These are phyloP conservation scores for Hypoxylon fuscum DNA, from an alignment of 495 filamentous ascomycete genomes.

Conservation along the genomic window DNA sequence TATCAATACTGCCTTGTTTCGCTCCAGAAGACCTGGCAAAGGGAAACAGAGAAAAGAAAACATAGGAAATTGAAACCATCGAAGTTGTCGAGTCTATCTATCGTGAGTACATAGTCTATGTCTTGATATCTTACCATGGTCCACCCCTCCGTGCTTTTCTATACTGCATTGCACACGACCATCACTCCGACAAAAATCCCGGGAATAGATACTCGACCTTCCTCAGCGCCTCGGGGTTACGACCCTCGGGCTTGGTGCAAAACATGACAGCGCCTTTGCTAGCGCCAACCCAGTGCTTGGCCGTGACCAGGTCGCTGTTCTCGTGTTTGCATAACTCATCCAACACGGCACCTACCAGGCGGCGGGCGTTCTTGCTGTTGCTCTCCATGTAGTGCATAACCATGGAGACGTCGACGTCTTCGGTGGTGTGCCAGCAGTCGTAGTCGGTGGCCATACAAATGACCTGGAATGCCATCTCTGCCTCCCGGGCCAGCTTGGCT, in stretches of 20 bases:
- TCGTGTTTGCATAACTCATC: slow-evolving; percentile 82
- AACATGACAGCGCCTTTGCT: slow-evolving; percentile 74
- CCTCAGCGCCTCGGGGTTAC: slow-evolving; percentile 70
- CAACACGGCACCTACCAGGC: slow-evolving; percentile 85
- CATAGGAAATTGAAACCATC: too few species aligned
- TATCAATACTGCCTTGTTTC: slow-evolving; percentile 41
- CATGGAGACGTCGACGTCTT: slow-evolving; percentile 92
- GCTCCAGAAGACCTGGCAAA: background rate
- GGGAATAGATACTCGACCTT: slow-evolving; percentile 83
- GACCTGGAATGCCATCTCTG: slow-evolving; percentile 96
- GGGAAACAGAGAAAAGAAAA: too few species aligned
- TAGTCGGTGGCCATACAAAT: slow-evolving; percentile 99
- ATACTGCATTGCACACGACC: background rate
- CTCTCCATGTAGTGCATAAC: slow-evolving; percentile 96
- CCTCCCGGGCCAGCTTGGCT: slow-evolving; percentile 93
- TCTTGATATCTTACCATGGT: slow-evolving; percentile 16
- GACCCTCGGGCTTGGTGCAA: slow-evolving; percentile 72
- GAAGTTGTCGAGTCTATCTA: too few species aligned
- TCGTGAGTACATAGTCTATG: slow-evolving; percentile 17
- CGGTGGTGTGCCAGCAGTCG: slow-evolving; percentile 88
- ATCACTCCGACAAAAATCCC: slow-evolving; percentile 57
- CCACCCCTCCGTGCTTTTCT: too few species aligned
- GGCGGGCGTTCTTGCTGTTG: slow-evolving; percentile 85
- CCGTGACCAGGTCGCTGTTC: slow-evolving; percentile 76
- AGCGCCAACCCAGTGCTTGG: slow-evolving; percentile 75